These are phyloP conservation scores for Furcasterigmium furcatum DNA, from an alignment of 2,329 filamentous ascomycete genomes.

Conservation along the genomic window DNA sequence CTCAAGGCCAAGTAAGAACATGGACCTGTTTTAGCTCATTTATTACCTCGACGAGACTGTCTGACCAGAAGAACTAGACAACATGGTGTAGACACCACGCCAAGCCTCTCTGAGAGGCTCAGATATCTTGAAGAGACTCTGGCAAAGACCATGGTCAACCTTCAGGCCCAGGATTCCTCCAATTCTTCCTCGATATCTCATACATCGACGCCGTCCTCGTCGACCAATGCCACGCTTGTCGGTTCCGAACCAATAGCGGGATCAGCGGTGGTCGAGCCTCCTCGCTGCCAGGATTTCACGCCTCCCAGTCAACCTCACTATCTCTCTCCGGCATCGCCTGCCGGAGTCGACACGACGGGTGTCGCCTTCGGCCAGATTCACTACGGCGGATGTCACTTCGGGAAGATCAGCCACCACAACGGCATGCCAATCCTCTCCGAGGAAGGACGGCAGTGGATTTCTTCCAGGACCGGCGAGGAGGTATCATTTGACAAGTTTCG, in stretches of 20 bases:
- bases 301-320: too few relatives aligned
- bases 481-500: conserved; percentile 21
- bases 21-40: background rate
- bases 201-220: too few relatives aligned
- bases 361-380: conserved; percentile 32
- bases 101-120: conserved; percentile 30
- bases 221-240: too few relatives aligned
- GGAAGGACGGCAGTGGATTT: conserved; percentile 44
- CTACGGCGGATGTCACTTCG: conserved; percentile 43
- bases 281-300: too few relatives aligned
- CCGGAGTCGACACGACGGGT: background rate
- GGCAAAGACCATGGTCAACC: background rate
- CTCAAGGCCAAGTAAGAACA: conserved; percentile 6
- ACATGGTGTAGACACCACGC: too few relatives aligned
- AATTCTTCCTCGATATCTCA: too few relatives aligned
- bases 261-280: too few relatives aligned
- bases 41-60: too few relatives aligned
- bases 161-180: too few relatives aligned
- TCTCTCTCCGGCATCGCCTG: too few relatives aligned
- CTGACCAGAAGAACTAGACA: background rate
- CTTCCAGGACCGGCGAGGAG: conserved; percentile 36
- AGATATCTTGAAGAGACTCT: conserved; percentile 34
- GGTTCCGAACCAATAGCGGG: too few relatives aligned
- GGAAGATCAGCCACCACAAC: conserved; percentile 40
- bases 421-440: conserved; percentile 47